Percentiles rank a stretch among this genome's conserved stretches.
phyloP scores from a whole-genome alignment of 1,284 basidiomycete species.

The Ceratobasidium papillatum region DNA sequence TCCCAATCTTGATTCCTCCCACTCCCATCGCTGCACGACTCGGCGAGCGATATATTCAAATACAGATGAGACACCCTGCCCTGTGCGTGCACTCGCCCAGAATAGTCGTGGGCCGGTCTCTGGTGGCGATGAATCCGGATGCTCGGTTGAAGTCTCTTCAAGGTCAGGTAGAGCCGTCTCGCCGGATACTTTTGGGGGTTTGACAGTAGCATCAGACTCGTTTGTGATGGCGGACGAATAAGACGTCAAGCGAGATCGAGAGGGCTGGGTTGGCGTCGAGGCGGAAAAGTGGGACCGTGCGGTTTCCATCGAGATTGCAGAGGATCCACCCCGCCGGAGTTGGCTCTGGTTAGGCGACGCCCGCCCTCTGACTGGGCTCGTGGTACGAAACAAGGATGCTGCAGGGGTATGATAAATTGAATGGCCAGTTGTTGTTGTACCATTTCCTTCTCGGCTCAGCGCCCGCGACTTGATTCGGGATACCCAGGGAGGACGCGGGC shows the following conservation, averaged over 20 bases:
- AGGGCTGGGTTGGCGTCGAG: conserved; percentile 29
- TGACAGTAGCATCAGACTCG: conserved; percentile 14
- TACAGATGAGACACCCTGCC: conserved; percentile 69
- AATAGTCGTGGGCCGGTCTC: conserved; percentile 65
- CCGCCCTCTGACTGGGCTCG: conserved; percentile 48
- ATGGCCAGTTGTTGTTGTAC: conserved; percentile 64
- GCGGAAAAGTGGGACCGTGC: conserved; percentile 42
- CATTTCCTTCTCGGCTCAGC: conserved; percentile 48
- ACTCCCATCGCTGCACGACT: conserved; percentile 67
- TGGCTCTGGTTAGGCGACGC: conserved; percentile 49
- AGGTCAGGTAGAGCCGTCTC: conserved; percentile 47
- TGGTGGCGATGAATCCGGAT: conserved; percentile 43
- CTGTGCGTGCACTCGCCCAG: conserved; percentile 77
- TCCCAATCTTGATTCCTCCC: conserved; percentile 57
- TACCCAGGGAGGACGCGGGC: conserved; percentile 36
- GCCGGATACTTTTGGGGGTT: conserved; percentile 44
- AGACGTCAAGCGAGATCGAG: conserved; percentile 30
- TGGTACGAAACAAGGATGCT: conserved; percentile 64
- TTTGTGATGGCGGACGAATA: not conserved
- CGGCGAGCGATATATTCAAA: conserved; percentile 73
- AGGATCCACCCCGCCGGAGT: conserved; percentile 44
- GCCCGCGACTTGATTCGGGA: conserved; percentile 45
- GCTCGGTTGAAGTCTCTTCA: conserved; percentile 41
- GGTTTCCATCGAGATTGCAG: conserved; percentile 47
- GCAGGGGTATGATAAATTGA: conserved; percentile 77